phyloP scores from a whole-genome alignment of 2,329 filamentous ascomycete species.

The Cladophialophora exuberans region DNA sequence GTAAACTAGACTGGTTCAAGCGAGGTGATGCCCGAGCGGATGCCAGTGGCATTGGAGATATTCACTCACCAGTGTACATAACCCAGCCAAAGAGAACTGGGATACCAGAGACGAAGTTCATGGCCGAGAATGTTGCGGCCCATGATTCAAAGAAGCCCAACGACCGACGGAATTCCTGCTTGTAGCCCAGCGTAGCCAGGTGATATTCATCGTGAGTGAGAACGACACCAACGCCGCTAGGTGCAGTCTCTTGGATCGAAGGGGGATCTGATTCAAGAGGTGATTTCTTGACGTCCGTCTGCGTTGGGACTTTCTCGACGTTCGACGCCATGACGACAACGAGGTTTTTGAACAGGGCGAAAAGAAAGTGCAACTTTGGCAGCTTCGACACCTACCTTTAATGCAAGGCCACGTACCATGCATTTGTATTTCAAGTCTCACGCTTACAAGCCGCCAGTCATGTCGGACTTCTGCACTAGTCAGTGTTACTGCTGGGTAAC shows the following conservation, averaged over 20 bases:
- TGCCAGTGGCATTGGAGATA: no score
- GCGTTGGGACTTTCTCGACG: conserved; percentile 13
- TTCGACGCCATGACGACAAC: conserved; percentile 13
- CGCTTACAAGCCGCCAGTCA: not conserved
- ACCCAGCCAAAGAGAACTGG: conserved; percentile 45
- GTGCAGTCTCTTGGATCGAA: conserved; percentile 17
- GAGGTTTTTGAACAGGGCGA: not conserved
- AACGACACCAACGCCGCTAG: conserved; percentile 9
- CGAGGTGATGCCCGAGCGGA: no score
- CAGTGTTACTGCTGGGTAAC: no score
- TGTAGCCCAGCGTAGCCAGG: conserved; percentile 40
- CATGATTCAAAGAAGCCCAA: conserved; percentile 45
- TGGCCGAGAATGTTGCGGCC: conserved; percentile 41
- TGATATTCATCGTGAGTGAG: conserved; percentile 39
- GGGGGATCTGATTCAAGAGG: conserved; percentile 12
- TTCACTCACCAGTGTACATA: conserved; percentile 42
- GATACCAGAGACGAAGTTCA: conserved; percentile 46
- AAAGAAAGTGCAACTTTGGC: no score
- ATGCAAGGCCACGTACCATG: no score
- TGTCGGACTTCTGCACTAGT: conserved; percentile 22
- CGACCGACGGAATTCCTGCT: conserved; percentile 41
- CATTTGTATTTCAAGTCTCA: not conserved
- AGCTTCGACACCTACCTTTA: no score
- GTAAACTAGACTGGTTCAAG: no score
- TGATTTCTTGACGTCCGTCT: conserved; percentile 14